Percentiles rank a stretch among this genome's conserved stretches.
phyloP scores from a whole-genome alignment of 1,284 basidiomycete species.

The Cronartium ribicola region DNA sequence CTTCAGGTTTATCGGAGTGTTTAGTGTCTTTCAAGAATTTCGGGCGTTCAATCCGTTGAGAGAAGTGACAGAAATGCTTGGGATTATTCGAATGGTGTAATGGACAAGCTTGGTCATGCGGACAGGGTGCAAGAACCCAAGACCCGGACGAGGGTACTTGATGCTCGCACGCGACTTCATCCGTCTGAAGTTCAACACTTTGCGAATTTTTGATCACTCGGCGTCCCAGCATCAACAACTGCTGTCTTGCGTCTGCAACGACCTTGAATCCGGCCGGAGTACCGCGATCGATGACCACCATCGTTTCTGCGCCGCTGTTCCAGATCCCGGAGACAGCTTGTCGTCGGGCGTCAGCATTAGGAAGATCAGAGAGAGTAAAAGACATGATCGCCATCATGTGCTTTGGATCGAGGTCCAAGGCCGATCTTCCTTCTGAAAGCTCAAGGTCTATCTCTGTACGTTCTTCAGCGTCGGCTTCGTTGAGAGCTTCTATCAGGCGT shows the following conservation, averaged over 20 bases:
- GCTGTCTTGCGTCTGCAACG: slow-evolving; percentile 76
- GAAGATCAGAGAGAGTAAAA: slow-evolving; percentile 35
- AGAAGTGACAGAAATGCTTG: slow-evolving; percentile 68
- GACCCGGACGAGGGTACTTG: slow-evolving; percentile 13
- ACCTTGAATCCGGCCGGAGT: slow-evolving; percentile 71
- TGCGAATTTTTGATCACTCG: not conserved
- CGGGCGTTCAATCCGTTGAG: slow-evolving; percentile 79
- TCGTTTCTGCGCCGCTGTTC: slow-evolving; percentile 45
- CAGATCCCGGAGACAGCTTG: slow-evolving; percentile 22
- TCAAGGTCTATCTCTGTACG: not conserved
- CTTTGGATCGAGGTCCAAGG: not conserved
- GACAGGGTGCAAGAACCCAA: slow-evolving; percentile 61
- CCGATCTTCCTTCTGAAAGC: not conserved
- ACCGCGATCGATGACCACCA: slow-evolving; percentile 76
- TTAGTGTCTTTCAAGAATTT: slow-evolving; percentile 79
- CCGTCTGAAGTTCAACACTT: slow-evolving; percentile 17
- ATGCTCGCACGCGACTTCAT: not conserved
- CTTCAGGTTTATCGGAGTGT: slow-evolving; percentile 73
- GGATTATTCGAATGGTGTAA: slow-evolving; percentile 56
- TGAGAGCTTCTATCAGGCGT: not conserved
- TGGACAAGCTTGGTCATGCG: slow-evolving; percentile 84
- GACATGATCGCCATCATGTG: slow-evolving; percentile 35
- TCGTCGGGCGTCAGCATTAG: slow-evolving; percentile 26
- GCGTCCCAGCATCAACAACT: slow-evolving; percentile 66
- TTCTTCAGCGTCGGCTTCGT: slow-evolving; percentile 4